Conservation (phyloP, 192 early-diverging fungal species). For the Phycomyces nitens region DNA sequence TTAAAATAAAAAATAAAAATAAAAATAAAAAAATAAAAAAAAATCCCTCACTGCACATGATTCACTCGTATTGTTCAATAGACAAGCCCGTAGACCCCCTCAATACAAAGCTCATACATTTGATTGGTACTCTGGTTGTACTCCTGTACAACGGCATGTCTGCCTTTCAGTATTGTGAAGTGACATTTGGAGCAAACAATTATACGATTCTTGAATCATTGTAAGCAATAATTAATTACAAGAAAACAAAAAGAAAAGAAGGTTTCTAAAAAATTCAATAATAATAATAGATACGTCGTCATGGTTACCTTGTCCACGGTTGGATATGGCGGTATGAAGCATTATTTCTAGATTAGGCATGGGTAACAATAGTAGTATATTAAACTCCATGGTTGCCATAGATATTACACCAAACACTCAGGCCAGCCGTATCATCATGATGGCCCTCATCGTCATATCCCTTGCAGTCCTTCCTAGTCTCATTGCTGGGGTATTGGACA, state of each 20-base stretch:
- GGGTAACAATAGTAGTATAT: too few relatives aligned
- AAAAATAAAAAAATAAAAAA: not conserved
- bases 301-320: slow-evolving; percentile 65
- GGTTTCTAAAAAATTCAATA: slow-evolving; percentile 43
- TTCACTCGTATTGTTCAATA: slow-evolving; percentile 8
- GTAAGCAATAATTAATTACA: slow-evolving; percentile 36
- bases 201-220: slow-evolving; percentile 26
- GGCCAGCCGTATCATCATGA: slow-evolving; percentile 49
- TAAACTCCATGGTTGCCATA: too few relatives aligned
- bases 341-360: too few relatives aligned
- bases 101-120: slow-evolving; percentile 47
- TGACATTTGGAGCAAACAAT: slow-evolving; percentile 36
- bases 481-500: slow-evolving; percentile 40
- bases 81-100: slow-evolving; percentile 48
- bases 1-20: not conserved
- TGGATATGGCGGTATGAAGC: slow-evolving; percentile 57
- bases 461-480: slow-evolving; percentile 56
- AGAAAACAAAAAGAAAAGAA: slow-evolving; percentile 39
- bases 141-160: slow-evolving; percentile 57
- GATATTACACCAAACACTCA: slow-evolving; percentile 57
- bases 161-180: slow-evolving; percentile 57
- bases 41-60: too few relatives aligned
- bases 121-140: slow-evolving; percentile 47
- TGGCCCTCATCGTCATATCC: slow-evolving; percentile 53
- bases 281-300: slow-evolving; percentile 48